Evolutionary conservation across 2,329 filamentous ascomycete species (phyloP).

Genomic region (Sodiomyces alkalinus): DNA sequence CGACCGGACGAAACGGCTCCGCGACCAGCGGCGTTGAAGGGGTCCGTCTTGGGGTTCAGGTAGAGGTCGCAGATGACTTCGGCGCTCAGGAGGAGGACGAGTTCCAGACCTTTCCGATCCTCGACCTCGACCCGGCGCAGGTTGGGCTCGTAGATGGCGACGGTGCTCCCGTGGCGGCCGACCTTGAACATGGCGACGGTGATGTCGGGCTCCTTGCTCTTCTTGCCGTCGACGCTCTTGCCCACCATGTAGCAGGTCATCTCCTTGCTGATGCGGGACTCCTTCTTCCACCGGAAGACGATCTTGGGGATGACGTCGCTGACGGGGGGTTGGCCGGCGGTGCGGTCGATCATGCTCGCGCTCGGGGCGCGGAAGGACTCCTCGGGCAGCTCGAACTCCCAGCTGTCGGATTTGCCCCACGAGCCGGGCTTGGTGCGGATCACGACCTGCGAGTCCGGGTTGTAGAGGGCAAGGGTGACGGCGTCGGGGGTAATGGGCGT

Average conservation of each 20-base stretch:
- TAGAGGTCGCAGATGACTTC: constrained; percentile 53
- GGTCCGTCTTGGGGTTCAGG: constrained; percentile 49
- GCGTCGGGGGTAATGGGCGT: constrained; percentile 58
- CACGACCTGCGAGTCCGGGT: constrained; percentile 70
- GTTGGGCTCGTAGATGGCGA: constrained; percentile 91
- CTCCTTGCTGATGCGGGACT: constrained; percentile 73
- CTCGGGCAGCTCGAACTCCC: constrained; percentile 88
- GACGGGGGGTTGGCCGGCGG: constrained; percentile 27
- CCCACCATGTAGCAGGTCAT: constrained; percentile 81
- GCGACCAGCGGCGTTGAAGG: constrained; percentile 57
- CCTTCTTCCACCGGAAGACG: constrained; percentile 78
- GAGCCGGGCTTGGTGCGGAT: constrained; percentile 58
- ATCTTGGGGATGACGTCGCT: constrained; percentile 53
- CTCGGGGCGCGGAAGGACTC: constrained; percentile 73
- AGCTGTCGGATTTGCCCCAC: constrained; percentile 68
- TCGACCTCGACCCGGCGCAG: constrained; percentile 81
- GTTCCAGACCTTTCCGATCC: constrained; percentile 83
- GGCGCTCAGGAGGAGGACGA: constrained; percentile 53
- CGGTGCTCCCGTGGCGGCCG: constrained; percentile 42
- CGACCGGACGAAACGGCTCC: constrained; percentile 11
- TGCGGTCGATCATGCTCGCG: constrained; percentile 60
- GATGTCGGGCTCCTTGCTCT: constrained; percentile 87
- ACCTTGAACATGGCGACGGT: constrained; percentile 77
- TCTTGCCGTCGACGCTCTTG: constrained; percentile 55
- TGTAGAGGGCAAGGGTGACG: constrained; percentile 83